Conservation (phyloP, 73 alveolate genomes). For the Durusdinium trenchii region DNA sequence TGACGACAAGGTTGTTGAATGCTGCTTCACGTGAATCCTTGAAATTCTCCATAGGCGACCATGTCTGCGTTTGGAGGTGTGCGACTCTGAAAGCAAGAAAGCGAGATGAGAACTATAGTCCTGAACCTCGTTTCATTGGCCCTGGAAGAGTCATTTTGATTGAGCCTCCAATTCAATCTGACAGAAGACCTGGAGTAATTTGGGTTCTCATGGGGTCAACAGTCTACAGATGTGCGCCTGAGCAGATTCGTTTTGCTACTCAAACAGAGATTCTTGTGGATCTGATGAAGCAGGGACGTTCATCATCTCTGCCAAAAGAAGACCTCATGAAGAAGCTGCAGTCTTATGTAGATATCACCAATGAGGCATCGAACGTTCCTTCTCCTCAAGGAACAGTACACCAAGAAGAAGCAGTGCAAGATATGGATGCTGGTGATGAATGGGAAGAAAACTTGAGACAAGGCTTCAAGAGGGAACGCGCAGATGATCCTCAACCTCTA, state of each 20-base stretch:
- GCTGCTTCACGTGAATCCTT: not conserved
- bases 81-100: slow-evolving; percentile 42
- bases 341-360: not conserved
- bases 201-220: slow-evolving; percentile 33
- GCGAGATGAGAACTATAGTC: not conserved
- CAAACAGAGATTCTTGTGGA: not conserved
- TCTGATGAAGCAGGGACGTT: not conserved
- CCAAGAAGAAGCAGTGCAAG: not conserved
- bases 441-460: not conserved
- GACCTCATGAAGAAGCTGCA: not conserved
- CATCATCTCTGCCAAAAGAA: not conserved
- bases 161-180: slow-evolving; percentile 8
- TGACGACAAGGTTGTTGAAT: not conserved
- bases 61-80: slow-evolving; percentile 24
- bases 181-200: not conserved
- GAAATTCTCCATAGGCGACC: not conserved
- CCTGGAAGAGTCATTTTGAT: not conserved
- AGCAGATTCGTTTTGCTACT: not conserved
- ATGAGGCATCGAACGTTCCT: not conserved
- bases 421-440: not conserved
- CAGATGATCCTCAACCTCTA: not conserved
- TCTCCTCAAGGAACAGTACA: not conserved
- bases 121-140: slow-evolving; percentile 19
- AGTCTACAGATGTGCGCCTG: slow-evolving; percentile 1
- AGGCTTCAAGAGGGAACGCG: not conserved